phyloP scores from a whole-genome alignment of 1,284 basidiomycete genomes.

The Rhodotorula sp. region DNA sequence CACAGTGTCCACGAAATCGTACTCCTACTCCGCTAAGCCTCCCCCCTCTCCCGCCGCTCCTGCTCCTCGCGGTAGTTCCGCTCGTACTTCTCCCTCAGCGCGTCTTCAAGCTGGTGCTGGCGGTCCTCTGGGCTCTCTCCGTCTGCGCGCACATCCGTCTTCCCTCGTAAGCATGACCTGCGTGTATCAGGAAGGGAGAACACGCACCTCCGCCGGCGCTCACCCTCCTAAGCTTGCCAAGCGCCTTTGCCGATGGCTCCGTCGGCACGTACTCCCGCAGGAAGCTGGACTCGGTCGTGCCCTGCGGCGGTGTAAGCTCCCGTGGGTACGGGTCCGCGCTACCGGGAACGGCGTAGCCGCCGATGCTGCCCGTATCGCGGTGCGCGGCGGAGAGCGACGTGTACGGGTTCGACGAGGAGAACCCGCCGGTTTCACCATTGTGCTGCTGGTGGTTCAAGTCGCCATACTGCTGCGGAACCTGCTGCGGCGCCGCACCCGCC shows the following conservation, averaged over 20 bases:
- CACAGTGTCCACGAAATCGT: neutral
- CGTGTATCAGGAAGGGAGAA: too few relatives aligned
- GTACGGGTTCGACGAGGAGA: slow-evolving; percentile 30
- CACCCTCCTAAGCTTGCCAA: slow-evolving; percentile 45
- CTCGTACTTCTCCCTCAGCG: slow-evolving; percentile 37
- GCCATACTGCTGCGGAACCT: neutral
- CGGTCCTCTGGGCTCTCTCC: slow-evolving; percentile 20
- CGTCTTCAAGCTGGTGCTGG: slow-evolving; percentile 34
- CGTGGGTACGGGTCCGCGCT: neutral
- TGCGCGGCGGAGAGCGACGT: slow-evolving; percentile 7
- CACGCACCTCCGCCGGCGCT: slow-evolving; percentile 24
- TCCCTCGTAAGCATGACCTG: neutral
- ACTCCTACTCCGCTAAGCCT: neutral
- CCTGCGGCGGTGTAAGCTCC: neutral
- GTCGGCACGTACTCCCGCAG: slow-evolving; percentile 15
- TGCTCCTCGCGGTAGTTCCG: slow-evolving; percentile 28
- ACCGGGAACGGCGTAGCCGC: neutral
- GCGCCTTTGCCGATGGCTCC: slow-evolving; percentile 41
- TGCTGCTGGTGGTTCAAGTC: neutral
- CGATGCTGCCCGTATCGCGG: neutral
- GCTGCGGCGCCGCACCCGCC: neutral
- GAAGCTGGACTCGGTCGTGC: slow-evolving; percentile 8
- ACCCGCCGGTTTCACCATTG: neutral
- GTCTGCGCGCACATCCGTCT: neutral
- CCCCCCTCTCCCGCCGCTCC: slow-evolving; percentile 2